phyloP scores from a whole-genome alignment of 2,329 filamentous ascomycete genomes.

The Colletotrichum limetticola region DNA sequence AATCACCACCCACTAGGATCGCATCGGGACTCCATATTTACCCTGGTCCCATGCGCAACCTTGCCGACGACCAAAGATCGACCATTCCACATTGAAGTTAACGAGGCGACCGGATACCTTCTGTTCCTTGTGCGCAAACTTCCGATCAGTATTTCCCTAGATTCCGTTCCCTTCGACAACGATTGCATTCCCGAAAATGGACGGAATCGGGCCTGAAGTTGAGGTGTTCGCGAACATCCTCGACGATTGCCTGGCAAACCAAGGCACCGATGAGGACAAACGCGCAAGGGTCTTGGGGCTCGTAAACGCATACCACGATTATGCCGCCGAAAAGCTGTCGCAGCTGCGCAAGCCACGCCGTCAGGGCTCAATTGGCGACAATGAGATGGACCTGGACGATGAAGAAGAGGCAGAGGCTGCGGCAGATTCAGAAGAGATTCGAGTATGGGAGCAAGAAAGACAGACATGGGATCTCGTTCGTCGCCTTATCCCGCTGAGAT shows the following conservation, averaged over 20 bases:
- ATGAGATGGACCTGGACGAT: constrained; percentile 68
- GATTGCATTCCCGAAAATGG: constrained; percentile 6
- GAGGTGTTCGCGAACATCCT: constrained; percentile 87
- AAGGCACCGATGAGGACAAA: constrained; percentile 62
- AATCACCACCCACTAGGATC: not conserved
- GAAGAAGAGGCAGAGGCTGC: constrained; percentile 46
- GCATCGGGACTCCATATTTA: not conserved
- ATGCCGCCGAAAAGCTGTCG: constrained; percentile 58
- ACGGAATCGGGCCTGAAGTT: constrained; percentile 73
- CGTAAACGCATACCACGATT: constrained; percentile 71
- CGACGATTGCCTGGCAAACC: constrained; percentile 74
- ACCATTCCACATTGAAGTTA: not conserved
- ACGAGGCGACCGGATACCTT: not conserved
- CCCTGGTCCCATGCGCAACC: not conserved
- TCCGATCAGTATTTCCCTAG: not conserved
- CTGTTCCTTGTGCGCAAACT: not conserved
- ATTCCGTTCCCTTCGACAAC: not conserved
- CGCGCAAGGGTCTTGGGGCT: constrained; percentile 76
- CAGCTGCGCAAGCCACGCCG: constrained; percentile 53
- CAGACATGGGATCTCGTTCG: constrained; percentile 91
- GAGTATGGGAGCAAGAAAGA: constrained; percentile 81
- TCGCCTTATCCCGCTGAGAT: constrained; percentile 77
- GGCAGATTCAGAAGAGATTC: constrained; percentile 54
- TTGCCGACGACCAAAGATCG: not conserved
- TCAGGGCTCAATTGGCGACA: constrained; percentile 43